Evolutionary conservation across 306 rosid species (phyloP).

Genomic region (Prunus mira): DNA sequence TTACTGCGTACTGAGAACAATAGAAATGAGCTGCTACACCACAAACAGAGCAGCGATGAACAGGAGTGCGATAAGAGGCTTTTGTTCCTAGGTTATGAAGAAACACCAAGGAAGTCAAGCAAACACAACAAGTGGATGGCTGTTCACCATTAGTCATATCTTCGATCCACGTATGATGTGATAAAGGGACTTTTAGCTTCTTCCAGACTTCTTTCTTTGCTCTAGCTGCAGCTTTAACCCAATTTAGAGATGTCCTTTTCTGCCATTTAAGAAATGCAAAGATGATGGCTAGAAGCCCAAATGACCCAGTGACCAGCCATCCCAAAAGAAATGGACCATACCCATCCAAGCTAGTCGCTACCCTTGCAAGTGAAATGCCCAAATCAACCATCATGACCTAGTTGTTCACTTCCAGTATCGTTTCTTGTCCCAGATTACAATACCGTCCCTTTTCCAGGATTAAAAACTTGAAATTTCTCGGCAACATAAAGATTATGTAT

Average conservation of each 20-base stretch:
- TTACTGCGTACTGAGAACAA: constrained; percentile 60
- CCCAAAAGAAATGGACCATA: constrained; percentile 48
- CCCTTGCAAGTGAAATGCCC: constrained; percentile 40
- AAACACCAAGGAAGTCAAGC: constrained; percentile 64
- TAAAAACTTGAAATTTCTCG: constrained; percentile 2
- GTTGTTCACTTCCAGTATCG: constrained; percentile 1
- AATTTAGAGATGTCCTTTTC: constrained; percentile 57
- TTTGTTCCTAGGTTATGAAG: constrained; percentile 58
- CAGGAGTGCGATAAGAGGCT: constrained; percentile 40
- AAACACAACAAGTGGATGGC: constrained; percentile 68
- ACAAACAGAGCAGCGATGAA: constrained; percentile 79
- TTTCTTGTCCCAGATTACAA: background rate
- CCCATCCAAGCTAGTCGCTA: constrained; percentile 33
- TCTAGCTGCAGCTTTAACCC: constrained; percentile 76
- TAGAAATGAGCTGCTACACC: constrained; percentile 77
- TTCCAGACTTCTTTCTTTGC: constrained; percentile 74
- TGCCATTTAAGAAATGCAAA: constrained; percentile 69
- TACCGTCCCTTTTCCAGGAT: constrained; percentile 1
- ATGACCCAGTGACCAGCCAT: constrained; percentile 61
- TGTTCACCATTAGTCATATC: constrained; percentile 61
- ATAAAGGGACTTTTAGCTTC: constrained; percentile 56
- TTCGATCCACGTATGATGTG: constrained; percentile 62
- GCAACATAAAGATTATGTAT: constrained; percentile 20
- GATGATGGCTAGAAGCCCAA: constrained; percentile 56
- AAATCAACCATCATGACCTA: constrained; percentile 41